Conservation (phyloP, 768 basidiomycete genomes). For the Rossbeevera mucosa region DNA sequence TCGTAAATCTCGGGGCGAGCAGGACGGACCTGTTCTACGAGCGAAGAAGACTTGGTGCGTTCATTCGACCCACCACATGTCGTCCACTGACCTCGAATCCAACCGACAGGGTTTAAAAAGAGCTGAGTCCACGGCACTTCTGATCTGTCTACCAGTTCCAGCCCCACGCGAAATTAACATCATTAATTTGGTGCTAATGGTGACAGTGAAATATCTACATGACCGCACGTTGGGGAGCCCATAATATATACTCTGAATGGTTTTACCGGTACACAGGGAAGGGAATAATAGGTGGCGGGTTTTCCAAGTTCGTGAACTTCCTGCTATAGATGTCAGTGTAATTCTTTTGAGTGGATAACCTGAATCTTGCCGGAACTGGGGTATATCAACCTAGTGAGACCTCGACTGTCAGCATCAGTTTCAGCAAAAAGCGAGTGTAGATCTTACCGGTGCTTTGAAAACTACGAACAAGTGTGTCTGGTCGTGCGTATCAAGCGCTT, state of each 20-base stretch:
- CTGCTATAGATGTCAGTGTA: slow-evolving; percentile 30
- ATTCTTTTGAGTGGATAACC: neutral
- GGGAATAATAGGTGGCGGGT: slow-evolving; percentile 56
- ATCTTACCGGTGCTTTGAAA: slow-evolving; percentile 74
- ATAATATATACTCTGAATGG: slow-evolving; percentile 5
- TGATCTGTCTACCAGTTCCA: neutral
- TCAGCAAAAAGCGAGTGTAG: neutral
- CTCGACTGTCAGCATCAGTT: slow-evolving; percentile 4
- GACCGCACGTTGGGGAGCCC: neutral
- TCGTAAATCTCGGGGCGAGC: slow-evolving; percentile 93
- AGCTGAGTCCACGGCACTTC: slow-evolving; percentile 15
- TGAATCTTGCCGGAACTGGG: slow-evolving; percentile 55
- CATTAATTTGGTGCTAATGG: slow-evolving; percentile 6
- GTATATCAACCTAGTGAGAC: slow-evolving; percentile 62
- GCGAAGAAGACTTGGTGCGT: slow-evolving; percentile 70
- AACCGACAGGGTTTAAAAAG: slow-evolving; percentile 30
- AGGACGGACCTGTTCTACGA: slow-evolving; percentile 92
- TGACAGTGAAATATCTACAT: neutral
- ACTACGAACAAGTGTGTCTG: slow-evolving; percentile 80
- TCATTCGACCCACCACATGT: slow-evolving; percentile 9
- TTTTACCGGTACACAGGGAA: slow-evolving; percentile 54
- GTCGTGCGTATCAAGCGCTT: slow-evolving; percentile 77
- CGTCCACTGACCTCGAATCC: neutral
- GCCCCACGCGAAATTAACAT: neutral
- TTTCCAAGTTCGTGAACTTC: slow-evolving; percentile 54